Evolutionary conservation across 106 monocot genomes (phyloP).

Genomic region (Xerophyta viscosa): DNA sequence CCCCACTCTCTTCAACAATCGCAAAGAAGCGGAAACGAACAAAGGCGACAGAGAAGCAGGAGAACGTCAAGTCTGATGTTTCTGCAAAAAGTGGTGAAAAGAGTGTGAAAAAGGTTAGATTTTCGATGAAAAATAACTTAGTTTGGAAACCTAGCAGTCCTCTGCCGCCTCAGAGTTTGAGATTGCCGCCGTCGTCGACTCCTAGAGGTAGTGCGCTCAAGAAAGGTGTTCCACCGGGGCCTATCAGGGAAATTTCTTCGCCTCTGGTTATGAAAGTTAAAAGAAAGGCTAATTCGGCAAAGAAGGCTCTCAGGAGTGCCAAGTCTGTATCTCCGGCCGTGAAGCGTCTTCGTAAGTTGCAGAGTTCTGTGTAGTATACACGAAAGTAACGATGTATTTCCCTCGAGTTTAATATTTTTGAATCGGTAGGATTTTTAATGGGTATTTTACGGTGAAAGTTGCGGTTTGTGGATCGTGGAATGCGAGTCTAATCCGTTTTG

Average conservation of each 20-base stretch:
- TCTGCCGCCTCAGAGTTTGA: slow-evolving; percentile 81
- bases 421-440: too few relatives aligned
- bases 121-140: slow-evolving; percentile 88
- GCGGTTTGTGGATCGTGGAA: too few relatives aligned
- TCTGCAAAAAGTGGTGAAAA: slow-evolving; percentile 39
- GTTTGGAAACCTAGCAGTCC: slow-evolving; percentile 92
- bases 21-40: slow-evolving; percentile 57
- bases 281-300: slow-evolving; percentile 44
- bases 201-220: slow-evolving; percentile 95
- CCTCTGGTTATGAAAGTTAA: slow-evolving; percentile 37
- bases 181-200: slow-evolving; percentile 78
- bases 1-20: slow-evolving; percentile 10
- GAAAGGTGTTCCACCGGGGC: slow-evolving; percentile 81
- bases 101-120: slow-evolving; percentile 77
- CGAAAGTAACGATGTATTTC: too few relatives aligned
- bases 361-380: slow-evolving; percentile 54
- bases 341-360: slow-evolving; percentile 57
- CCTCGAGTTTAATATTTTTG: too few relatives aligned
- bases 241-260: slow-evolving; percentile 56
- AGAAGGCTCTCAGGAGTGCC: slow-evolving; percentile 41
- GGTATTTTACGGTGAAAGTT: too few relatives aligned
- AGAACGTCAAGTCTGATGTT: not conserved
- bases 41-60: slow-evolving; percentile 20
- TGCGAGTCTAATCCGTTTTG: too few relatives aligned
- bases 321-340: slow-evolving; percentile 40